Evolutionary conservation across 176 grass and related monocot genomes (phyloP).

Genomic region (Poa pratensis): DNA sequence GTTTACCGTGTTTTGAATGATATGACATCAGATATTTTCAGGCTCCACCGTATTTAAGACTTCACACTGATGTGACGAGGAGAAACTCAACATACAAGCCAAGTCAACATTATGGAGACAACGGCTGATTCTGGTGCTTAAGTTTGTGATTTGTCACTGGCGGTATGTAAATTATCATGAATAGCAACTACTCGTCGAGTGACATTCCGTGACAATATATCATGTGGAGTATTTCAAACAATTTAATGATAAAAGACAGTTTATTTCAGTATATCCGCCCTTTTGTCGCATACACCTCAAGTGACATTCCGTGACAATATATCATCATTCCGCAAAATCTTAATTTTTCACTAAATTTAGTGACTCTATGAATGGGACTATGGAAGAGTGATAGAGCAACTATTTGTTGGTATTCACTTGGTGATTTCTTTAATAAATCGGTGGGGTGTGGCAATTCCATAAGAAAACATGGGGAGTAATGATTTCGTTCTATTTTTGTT

Average conservation of each 20-base stretch:
- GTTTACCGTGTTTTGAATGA: not conserved
- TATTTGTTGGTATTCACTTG: not conserved
- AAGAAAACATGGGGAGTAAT: not conserved
- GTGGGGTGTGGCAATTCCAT: not conserved
- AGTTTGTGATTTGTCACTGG: not conserved
- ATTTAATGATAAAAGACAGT: not conserved
- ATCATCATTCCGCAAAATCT: not conserved
- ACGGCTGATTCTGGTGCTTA: not conserved
- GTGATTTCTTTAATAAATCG: not conserved
- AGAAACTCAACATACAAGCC: not conserved
- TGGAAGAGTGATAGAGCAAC: not conserved
- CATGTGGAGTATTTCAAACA: too few relatives aligned
- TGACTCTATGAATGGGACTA: not conserved
- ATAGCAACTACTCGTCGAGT: too few relatives aligned
- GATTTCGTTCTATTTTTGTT: too few relatives aligned
- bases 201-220: too few relatives aligned
- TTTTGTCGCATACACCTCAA: too few relatives aligned
- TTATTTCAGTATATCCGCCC: too few relatives aligned
- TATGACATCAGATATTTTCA: not conserved
- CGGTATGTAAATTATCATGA: too few relatives aligned
- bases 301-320: too few relatives aligned
- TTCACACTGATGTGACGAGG: not conserved
- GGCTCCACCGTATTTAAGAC: not conserved
- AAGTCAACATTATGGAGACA: not conserved
- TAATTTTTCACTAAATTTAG: not conserved